Evolutionary conservation across 106 monocot species (phyloP), one percentile per base, ranked within the genome.

Genomic region (Dioscorea dumetorum): DNA sequence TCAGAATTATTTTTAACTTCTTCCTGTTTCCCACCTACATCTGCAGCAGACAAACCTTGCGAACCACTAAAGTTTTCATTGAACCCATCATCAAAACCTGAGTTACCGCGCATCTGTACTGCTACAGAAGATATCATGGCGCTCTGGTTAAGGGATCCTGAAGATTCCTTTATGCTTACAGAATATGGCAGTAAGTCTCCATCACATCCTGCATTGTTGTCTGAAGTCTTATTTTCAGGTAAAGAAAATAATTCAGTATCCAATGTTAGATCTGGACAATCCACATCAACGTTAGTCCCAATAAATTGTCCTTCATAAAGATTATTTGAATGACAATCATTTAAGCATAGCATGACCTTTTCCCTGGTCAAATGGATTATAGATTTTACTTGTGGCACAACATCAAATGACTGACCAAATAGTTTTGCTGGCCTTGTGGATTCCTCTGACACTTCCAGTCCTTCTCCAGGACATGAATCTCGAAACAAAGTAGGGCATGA

Each of bases 401-500:
- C 24, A 61, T 60, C 51, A 61, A 17, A 23, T 13, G 19, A 53
- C 56, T 64, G 62, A 62, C 50, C 56, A 54, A 34, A 68, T 15
- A 54, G 54, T 54, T 54, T 19, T 2, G 54, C 54, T 18, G 41
- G 10, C 10, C 41, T 41, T 41, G 12, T 15, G 15, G 54, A 54
- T 16, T 54, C 13, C 54, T 54, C 54, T 54, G 54, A 19, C 54
- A 54, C 19, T 19, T 54, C 19, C 19, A 19, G 18, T 54, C 18
- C 54, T 51, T 17, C 14, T 54, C 15, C 15, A 54, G 54, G 49
- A 10, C 34, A 22, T 22, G 34, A 33, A 23, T 41, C 62, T 68
- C 72, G 71, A 71, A 24, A 57, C 64, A 75, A 35, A 14, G 31
- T 8, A 66, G 12, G 24, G 28, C 20, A 31, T 51, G 19, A 67